Evolutionary conservation across 805 yeast genomes (phyloP).

Genomic region (Wickerhamiella vanderwaltii): DNA sequence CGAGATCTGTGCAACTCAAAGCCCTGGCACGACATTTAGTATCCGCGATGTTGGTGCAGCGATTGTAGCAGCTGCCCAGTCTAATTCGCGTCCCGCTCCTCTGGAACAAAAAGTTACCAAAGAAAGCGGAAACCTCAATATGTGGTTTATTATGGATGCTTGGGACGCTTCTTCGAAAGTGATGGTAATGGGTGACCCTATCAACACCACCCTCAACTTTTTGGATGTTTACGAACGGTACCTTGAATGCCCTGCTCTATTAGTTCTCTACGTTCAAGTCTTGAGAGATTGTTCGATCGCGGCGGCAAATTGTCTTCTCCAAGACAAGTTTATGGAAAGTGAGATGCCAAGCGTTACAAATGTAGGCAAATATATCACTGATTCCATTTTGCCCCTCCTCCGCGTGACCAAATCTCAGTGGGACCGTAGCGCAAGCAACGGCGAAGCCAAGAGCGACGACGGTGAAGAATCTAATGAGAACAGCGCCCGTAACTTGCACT

Average conservation of each 20-base stretch:
- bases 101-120: conserved; percentile 4
- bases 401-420: conserved; percentile 7
- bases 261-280: conserved; percentile 7
- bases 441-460: background rate
- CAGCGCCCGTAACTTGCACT: conserved; percentile 10
- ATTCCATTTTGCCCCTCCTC: conserved; percentile 6
- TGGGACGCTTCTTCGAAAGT: conserved; percentile 11
- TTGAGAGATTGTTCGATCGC: conserved; percentile 9
- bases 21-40: conserved; percentile 21
- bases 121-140: conserved; percentile 7
- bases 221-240: conserved; percentile 7
- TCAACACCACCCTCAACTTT: conserved; percentile 9
- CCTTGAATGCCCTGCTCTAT: conserved; percentile 9
- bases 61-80: background rate
- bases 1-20: conserved; percentile 1
- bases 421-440: background rate
- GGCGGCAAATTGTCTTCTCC: conserved; percentile 10
- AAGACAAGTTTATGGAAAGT: conserved; percentile 11
- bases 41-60: conserved; percentile 21
- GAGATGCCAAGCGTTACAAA: conserved; percentile 7
- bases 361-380: conserved; percentile 10
- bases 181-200: conserved; percentile 8
- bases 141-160: conserved; percentile 11
- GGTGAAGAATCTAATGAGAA: background rate
- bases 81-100: conserved; percentile 8